Conservation (phyloP, 148 eudicot species). For the Selenicereus undatus region DNA sequence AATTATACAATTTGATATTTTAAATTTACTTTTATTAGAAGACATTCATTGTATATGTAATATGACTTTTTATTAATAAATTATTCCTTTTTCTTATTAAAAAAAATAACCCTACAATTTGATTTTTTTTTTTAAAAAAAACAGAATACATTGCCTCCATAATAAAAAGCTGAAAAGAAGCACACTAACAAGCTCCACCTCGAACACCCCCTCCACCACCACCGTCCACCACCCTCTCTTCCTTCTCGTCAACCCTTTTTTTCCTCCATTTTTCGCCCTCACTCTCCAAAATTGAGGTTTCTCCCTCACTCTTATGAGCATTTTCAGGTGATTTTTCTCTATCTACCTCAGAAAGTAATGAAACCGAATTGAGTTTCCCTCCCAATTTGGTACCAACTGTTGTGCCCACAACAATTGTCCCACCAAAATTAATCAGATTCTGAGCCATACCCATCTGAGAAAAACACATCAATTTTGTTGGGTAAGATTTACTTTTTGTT, state of each 20-base stretch:
- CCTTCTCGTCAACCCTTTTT: conserved; percentile 6
- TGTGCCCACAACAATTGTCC: no score
- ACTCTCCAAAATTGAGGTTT: not conserved
- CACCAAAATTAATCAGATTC: conserved; percentile 14
- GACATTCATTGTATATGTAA: no score
- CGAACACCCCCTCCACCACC: conserved; percentile 54
- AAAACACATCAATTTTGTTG: conserved; percentile 24
- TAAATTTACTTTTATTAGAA: no score
- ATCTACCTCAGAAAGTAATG: not conserved
- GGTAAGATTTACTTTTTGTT: conserved; percentile 21
- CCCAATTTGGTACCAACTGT: not conserved
- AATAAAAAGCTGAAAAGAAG: conserved; percentile 42
- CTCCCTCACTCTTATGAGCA: not conserved
- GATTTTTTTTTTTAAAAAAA: not conserved
- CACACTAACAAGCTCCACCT: conserved; percentile 80
- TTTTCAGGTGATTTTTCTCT: not conserved
- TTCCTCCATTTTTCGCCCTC: not conserved
- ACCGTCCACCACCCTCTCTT: not conserved
- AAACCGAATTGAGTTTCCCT: not conserved
- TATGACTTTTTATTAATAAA: no score
- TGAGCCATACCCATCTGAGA: conserved; percentile 24
- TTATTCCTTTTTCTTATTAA: no score
- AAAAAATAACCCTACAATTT: no score
- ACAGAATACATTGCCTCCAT: conserved; percentile 21
- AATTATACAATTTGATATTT: no score